phyloP scores from a whole-genome alignment of 1,284 basidiomycete genomes.

The Leccinum cinnamomeum region DNA sequence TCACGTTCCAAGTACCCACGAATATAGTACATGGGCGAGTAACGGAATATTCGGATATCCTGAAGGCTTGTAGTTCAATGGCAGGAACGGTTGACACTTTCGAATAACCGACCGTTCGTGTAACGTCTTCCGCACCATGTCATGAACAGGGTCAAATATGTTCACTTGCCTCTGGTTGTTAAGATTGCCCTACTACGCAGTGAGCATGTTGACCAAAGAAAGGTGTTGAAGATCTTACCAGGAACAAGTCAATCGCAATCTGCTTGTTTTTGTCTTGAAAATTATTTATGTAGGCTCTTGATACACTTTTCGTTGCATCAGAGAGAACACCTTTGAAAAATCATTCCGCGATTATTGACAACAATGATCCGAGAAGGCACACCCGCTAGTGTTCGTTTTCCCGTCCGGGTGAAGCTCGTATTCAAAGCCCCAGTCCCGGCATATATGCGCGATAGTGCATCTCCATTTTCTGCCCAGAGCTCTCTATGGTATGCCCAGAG shows the following conservation, averaged over 20 bases:
- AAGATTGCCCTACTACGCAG: conserved; percentile 75
- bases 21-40: conserved; percentile 75
- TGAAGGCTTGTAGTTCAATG: conserved; percentile 32
- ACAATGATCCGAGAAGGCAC: conserved; percentile 14
- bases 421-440: conserved; percentile 97
- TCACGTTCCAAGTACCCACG: conserved; percentile 95
- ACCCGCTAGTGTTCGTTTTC: conserved; percentile 90
- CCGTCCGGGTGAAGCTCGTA: conserved; percentile 91
- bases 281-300: conserved; percentile 95
- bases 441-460: conserved; percentile 88
- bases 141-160: conserved; percentile 93
- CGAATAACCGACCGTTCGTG: conserved; percentile 52
- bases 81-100: background rate
- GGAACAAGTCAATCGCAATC: conserved; percentile 90
- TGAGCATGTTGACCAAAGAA: background rate
- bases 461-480: conserved; percentile 96
- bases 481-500: conserved; percentile 90
- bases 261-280: conserved; percentile 98
- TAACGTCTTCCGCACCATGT: conserved; percentile 75
- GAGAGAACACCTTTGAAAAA: conserved; percentile 70
- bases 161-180: conserved; percentile 85
- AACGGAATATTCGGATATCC: conserved; percentile 84
- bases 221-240: conserved; percentile 50
- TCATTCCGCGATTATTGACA: conserved; percentile 5
- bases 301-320: conserved; percentile 96